phyloP scores from a whole-genome alignment of 2,329 filamentous ascomycete species.

The Clonostachys byssicola region DNA sequence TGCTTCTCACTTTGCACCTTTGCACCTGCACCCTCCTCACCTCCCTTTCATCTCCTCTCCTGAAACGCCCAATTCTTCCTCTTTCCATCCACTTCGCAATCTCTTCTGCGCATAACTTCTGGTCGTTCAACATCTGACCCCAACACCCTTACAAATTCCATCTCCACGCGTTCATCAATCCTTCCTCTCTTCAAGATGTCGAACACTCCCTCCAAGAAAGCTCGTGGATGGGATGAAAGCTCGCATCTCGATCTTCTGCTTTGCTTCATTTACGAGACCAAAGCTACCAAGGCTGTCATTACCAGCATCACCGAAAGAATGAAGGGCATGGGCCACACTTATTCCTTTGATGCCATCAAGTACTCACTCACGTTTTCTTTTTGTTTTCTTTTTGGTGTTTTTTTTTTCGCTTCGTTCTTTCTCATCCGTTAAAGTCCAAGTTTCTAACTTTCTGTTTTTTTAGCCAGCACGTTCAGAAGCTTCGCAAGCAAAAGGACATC shows the following conservation, averaged over 20 bases:
- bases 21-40: not conserved
- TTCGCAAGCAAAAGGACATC: slow-evolving; percentile 28
- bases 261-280: slow-evolving; percentile 22
- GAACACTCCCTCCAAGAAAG: too few relatives aligned
- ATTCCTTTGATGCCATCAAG: slow-evolving; percentile 32
- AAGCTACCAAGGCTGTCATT: slow-evolving; percentile 18
- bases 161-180: not conserved
- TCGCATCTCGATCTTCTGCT: slow-evolving; percentile 33
- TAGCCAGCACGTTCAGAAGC: slow-evolving; percentile 42
- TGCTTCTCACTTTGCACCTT: not conserved
- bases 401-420: not conserved
- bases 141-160: not conserved
- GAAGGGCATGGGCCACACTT: slow-evolving; percentile 26
- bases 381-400: not conserved
- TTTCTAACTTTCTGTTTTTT: slow-evolving; percentile 5
- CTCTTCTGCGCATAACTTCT: slow-evolving; percentile 1
- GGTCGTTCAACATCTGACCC: not conserved
- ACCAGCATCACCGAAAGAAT: slow-evolving; percentile 21
- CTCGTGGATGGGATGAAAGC: slow-evolving; percentile 21
- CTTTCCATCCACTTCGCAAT: slow-evolving; percentile 1
- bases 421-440: not conserved
- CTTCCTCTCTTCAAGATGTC: not conserved
- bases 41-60: not conserved
- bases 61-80: slow-evolving; percentile 4
- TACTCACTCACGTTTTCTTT: slow-evolving; percentile 13